Evolutionary conservation across 768 basidiomycete species (phyloP).

Genomic region (Infundibulicybe gibba): DNA sequence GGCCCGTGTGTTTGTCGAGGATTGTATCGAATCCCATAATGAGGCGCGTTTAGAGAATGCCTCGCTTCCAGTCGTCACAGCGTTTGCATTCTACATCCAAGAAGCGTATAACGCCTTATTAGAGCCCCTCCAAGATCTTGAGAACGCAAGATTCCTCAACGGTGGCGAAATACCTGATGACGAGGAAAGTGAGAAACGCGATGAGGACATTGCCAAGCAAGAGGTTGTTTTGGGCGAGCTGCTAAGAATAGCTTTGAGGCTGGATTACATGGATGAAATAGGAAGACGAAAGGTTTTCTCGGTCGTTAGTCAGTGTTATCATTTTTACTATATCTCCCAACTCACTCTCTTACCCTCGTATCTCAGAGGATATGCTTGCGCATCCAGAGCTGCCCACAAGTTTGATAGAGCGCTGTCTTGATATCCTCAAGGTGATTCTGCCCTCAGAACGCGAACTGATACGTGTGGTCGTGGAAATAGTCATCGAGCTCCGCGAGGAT

Average conservation of each 20-base stretch:
- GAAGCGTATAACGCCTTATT: conserved; percentile 66
- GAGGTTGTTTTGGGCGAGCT: conserved; percentile 82
- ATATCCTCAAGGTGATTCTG: conserved; percentile 80
- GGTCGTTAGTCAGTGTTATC: conserved; percentile 69
- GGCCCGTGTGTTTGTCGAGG: conserved; percentile 81
- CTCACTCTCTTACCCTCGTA: not conserved
- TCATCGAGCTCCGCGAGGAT: conserved; percentile 66
- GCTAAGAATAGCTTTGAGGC: conserved; percentile 71
- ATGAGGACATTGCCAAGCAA: conserved; percentile 57
- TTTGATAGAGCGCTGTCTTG: conserved; percentile 77
- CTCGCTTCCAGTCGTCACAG: conserved; percentile 84
- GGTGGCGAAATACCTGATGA: conserved; percentile 31
- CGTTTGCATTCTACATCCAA: conserved; percentile 83
- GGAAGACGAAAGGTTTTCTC: conserved; percentile 88
- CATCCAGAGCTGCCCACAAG: conserved; percentile 77
- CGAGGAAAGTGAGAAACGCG: conserved; percentile 43
- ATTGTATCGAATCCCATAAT: conserved; percentile 61
- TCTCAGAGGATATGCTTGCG: conserved; percentile 80
- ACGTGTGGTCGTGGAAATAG: conserved; percentile 83
- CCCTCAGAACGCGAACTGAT: conserved; percentile 84
- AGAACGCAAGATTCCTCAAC: conserved; percentile 28
- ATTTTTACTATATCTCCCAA: not conserved
- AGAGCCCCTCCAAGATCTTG: conserved; percentile 34
- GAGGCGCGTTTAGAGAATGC: conserved; percentile 65
- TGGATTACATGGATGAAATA: conserved; percentile 95